Conservation (phyloP, 495 filamentous ascomycete genomes). For the Xanthoparmelia taractica region DNA sequence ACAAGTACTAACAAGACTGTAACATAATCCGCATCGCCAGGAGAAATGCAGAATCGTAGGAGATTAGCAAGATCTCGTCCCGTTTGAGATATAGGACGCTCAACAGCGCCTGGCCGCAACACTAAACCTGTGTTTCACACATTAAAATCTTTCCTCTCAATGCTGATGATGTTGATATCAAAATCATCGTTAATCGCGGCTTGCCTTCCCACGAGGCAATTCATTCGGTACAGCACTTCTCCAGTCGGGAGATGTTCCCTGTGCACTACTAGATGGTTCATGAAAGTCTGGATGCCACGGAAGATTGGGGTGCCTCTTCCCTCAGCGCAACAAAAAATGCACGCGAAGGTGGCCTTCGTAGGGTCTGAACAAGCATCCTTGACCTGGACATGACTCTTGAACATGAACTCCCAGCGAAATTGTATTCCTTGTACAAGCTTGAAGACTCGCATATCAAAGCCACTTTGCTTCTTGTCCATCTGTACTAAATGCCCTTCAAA, state of each 20-base stretch:
- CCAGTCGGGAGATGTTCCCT: slow-evolving; percentile 28
- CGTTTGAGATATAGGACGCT: background rate
- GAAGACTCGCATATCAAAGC: slow-evolving; percentile 30
- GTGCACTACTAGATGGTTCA: slow-evolving; percentile 38
- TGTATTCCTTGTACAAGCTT: slow-evolving; percentile 32
- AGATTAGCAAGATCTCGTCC: background rate
- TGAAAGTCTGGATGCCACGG: slow-evolving; percentile 35
- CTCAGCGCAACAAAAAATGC: slow-evolving; percentile 42
- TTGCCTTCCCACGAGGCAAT: slow-evolving; percentile 31
- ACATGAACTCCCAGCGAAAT: slow-evolving; percentile 45
- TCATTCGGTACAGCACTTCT: slow-evolving; percentile 28
- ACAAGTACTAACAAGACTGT: background rate
- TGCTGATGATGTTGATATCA: slow-evolving; percentile 35
- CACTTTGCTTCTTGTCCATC: slow-evolving; percentile 23
- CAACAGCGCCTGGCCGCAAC: too few relatives aligned
- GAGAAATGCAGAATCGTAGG: background rate
- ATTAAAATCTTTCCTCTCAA: slow-evolving; percentile 3
- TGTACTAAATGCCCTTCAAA: slow-evolving; percentile 35
- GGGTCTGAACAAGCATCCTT: slow-evolving; percentile 23
- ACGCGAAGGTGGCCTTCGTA: slow-evolving; percentile 33
- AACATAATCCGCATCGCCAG: background rate
- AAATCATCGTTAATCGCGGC: slow-evolving; percentile 33
- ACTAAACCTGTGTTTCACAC: too few relatives aligned
- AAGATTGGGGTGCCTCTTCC: slow-evolving; percentile 33
- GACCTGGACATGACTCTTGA: slow-evolving; percentile 39